A percentile compares a stretch with the other conserved stretches of the same genome.
Conservation (phyloP, 345 rosid species). For the Eucalyptus albens region DNA sequence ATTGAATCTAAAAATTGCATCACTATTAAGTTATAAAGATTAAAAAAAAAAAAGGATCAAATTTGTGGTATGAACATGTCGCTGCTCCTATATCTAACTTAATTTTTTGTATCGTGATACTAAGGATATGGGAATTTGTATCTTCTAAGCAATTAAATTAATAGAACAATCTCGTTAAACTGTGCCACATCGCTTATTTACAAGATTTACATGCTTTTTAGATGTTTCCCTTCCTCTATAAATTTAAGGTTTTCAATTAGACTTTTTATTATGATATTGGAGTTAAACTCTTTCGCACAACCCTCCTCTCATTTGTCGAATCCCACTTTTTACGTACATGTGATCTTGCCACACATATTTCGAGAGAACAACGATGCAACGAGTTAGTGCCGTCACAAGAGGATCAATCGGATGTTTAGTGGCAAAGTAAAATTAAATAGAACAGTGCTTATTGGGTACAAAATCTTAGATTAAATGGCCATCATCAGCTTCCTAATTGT, state of each 20-base stretch:
- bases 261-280: background rate
- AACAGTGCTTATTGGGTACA: background rate
- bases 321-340: background rate
- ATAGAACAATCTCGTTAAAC: background rate
- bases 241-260: background rate
- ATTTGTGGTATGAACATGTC: background rate
- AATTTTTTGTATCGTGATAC: background rate
- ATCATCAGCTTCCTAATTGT: background rate
- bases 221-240: background rate
- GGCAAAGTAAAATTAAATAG: background rate
- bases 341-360: background rate
- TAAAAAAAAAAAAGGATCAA: background rate
- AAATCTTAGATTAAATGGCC: background rate
- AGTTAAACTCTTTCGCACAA: accelerated
- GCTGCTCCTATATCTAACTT: background rate
- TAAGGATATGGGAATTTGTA: background rate
- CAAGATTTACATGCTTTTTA: background rate
- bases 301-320: background rate
- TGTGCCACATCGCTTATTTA: background rate
- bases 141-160: background rate
- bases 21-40: background rate
- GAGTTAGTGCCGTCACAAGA: background rate
- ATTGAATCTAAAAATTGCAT: background rate
- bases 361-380: too few species aligned
- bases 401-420: background rate